Evolutionary conservation across 371 early-diverging fungal genomes (phyloP).

Genomic region (Dichotomocladium elegans): DNA sequence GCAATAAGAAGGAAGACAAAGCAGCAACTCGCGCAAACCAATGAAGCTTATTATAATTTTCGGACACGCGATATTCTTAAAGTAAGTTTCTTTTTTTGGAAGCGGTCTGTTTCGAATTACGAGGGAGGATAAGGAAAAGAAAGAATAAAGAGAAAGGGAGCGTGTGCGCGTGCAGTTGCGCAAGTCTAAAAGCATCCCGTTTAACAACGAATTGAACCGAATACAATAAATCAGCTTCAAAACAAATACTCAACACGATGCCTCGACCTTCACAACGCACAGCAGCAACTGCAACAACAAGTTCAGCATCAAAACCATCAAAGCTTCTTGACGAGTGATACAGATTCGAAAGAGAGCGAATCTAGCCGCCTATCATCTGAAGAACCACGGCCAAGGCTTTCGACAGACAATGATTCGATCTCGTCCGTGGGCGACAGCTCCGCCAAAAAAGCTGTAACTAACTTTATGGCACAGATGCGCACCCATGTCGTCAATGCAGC

Average conservation of each 20-base stretch:
- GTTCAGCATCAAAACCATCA: conserved; percentile 9
- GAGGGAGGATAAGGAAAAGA: too few species aligned
- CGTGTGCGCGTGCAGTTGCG: too few species aligned
- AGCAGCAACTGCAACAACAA: conserved; percentile 24
- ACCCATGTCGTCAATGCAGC: conserved; percentile 39
- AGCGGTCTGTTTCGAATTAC: too few species aligned
- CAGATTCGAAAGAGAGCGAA: conserved; percentile 8
- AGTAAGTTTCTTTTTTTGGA: too few species aligned
- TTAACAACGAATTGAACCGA: not conserved
- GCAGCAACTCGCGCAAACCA: conserved; percentile 26
- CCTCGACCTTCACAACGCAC: conserved; percentile 28
- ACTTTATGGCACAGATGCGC: conserved; percentile 42
- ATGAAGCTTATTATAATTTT: conserved; percentile 29
- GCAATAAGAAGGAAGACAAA: conserved; percentile 32
- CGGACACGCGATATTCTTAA: conserved; percentile 37
- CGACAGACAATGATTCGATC: conserved; percentile 28
- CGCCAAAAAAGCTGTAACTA: conserved; percentile 36
- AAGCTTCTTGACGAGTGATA: conserved; percentile 11
- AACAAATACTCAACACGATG: conserved; percentile 40
- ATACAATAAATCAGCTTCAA: conserved; percentile 29
- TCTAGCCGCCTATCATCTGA: conserved; percentile 17
- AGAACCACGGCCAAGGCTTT: conserved; percentile 24
- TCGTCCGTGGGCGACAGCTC: conserved; percentile 20
- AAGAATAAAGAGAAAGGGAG: too few species aligned
- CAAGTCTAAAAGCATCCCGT: too few species aligned